Conservation (phyloP, 805 yeast genomes). For the Kazachstania africana region DNA sequence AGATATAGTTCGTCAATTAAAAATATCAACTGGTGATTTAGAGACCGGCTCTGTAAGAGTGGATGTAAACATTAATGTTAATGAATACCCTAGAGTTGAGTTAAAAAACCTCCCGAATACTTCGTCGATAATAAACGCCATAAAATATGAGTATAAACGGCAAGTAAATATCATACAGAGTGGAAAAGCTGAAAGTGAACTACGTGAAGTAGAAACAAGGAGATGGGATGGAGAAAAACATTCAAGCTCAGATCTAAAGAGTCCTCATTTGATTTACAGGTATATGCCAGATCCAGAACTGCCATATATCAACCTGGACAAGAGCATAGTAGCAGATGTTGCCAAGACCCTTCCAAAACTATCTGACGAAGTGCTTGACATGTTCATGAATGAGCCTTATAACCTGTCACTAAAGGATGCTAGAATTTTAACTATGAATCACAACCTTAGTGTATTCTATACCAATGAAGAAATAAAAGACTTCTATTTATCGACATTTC, state of each 20-base stretch:
- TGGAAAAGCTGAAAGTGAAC: slow-evolving; percentile 23
- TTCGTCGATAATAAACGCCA: slow-evolving; percentile 66
- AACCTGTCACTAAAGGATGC: slow-evolving; percentile 63
- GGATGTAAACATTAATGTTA: slow-evolving; percentile 84
- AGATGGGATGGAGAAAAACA: slow-evolving; percentile 85
- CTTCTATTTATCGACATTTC: slow-evolving; percentile 35
- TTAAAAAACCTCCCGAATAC: slow-evolving; percentile 82
- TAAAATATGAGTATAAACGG: slow-evolving; percentile 58
- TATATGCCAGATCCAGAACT: slow-evolving; percentile 93
- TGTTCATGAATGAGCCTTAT: slow-evolving; percentile 39
- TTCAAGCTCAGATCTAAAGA: slow-evolving; percentile 59
- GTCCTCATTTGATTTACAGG: slow-evolving; percentile 74
- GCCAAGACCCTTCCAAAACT: slow-evolving; percentile 37
- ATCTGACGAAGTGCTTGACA: slow-evolving; percentile 47
- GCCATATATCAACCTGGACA: slow-evolving; percentile 40
- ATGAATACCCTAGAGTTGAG: slow-evolving; percentile 65
- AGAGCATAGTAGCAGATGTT: slow-evolving; percentile 32
- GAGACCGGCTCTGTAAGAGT: slow-evolving; percentile 94
- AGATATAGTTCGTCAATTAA: slow-evolving; percentile 51
- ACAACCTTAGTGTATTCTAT: slow-evolving; percentile 16
- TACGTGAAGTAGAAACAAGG: slow-evolving; percentile 51
- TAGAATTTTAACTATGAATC: slow-evolving; percentile 44
- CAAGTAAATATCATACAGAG: slow-evolving; percentile 42
- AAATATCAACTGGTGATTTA: slow-evolving; percentile 77
- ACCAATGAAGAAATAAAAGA: slow-evolving; percentile 29